Conservation (phyloP, 1,284 basidiomycete genomes). For the Trametes hirsuta region DNA sequence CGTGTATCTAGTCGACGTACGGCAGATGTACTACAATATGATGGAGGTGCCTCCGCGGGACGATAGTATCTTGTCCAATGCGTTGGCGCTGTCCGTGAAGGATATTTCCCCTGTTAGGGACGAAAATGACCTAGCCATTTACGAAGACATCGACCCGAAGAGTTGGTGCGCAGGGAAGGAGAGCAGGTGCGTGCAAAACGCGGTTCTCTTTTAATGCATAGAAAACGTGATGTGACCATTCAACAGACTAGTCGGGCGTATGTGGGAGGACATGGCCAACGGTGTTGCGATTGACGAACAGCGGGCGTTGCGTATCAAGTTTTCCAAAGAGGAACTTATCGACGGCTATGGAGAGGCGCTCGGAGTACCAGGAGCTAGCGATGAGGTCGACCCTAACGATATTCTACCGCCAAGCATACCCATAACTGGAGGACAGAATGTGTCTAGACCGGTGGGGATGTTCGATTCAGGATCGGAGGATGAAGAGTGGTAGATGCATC, state of each 20-base stretch:
- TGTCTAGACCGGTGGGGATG: slow-evolving; percentile 1
- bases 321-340: slow-evolving; percentile 7
- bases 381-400: slow-evolving; percentile 33
- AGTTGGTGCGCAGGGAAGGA: slow-evolving; percentile 40
- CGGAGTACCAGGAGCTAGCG: slow-evolving; percentile 9
- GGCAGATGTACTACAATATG: slow-evolving; percentile 30
- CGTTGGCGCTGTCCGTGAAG: slow-evolving; percentile 22
- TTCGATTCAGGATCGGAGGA: slow-evolving; percentile 24
- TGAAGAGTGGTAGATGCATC: not conserved
- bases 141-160: slow-evolving; percentile 19
- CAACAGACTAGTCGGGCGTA: slow-evolving; percentile 29
- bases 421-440: not conserved
- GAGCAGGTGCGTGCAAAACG: slow-evolving; percentile 33
- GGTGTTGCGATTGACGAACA: slow-evolving; percentile 36
- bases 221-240: not conserved
- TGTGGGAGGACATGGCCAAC: slow-evolving; percentile 33
- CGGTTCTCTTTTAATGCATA: not conserved
- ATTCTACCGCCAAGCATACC: slow-evolving; percentile 6
- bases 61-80: slow-evolving; percentile 19
- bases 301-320: slow-evolving; percentile 14
- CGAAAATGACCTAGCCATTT: slow-evolving; percentile 16
- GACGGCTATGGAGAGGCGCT: not conserved
- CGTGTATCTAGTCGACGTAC: slow-evolving; percentile 38
- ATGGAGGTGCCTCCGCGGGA: slow-evolving; percentile 18
- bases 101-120: slow-evolving; percentile 15